Evolutionary conservation across 495 filamentous ascomycete genomes (phyloP), one percentile per base, ranked within the genome.

Genomic region (Clohesyomyces aquaticus): DNA sequence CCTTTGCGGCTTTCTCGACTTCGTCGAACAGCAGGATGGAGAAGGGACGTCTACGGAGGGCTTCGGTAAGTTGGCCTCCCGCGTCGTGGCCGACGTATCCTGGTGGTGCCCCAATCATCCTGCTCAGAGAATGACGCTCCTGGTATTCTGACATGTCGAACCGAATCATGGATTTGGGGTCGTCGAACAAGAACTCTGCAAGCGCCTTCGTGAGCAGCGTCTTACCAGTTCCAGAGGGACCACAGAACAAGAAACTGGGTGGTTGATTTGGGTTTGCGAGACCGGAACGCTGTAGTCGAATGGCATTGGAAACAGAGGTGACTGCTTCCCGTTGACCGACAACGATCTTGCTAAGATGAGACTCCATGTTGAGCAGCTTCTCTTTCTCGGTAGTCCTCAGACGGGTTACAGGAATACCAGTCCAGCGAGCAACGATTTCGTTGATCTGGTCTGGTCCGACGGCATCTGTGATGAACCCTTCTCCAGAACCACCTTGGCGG

Each of bases 141-240:
- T 98, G 95, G 76, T 98, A 98, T 74, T 98, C 94, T 8, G 94
- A 98, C 94, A 98, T 98, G 77, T 98, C 94, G 79, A 98, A 93
- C 16, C 94, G 90, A 72, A 98, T 96, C 94, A 98, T 98, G 18
- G 92, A 79, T 81, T 96, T 96, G 16, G 94, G 82, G 71, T 98
- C 94, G 72, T 98, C 94, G 77, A 98, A 98, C 35, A 98, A 82
- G 81, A 98, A 98, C 74, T 98, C 94, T 46, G 94, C 94, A 10
- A 98, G 82, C 9, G 91, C 92, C 76, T 98, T 98, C 59, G 93
- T 96, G 49, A 98, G 87, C 12, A 98, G 79, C 1, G 94, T 98
- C 79, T 98, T 98, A 77, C 94, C 94, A 1, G 94, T 98, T 76
- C 94, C 94, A 0, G 93, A 97, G 9, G 94, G 94, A 78, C 94